Base-by-base conservation (phyloP, 257 asterid species). In the Solanum peruvianum region DNA sequence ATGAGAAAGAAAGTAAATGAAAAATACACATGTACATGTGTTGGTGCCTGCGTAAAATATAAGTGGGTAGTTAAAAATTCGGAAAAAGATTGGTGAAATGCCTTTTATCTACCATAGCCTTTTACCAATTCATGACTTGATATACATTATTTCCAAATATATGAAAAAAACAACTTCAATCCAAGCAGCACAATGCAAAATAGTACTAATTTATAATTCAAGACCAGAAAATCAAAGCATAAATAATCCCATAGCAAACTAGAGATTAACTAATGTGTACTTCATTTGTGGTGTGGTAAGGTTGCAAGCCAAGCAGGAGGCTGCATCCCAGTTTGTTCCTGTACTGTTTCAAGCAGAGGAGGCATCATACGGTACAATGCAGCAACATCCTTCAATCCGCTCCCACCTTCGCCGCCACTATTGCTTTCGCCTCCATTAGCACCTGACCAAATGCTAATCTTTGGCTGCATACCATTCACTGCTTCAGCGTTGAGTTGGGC, bases 301-400 rank as follows among this genome's bases (percentile, higher is more conserved):
- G 88, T 56, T 15, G 77, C 88, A 81, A 86, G 69, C 88, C 88
- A 86, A n/a, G 85, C 70, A 67, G 88, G 88, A 35, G 88, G 88
- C 56, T 73, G 72, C 88, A 86, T 86, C 45, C 88, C 88, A 39
- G 88, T 86, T 86, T 86, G 88, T 15, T 86, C 88, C 7, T 86
- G 88, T 42, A 86, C 84, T 11, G 88, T 86, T 15, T 49, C 35
- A 23, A 86, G 41, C 62, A 86, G 25, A 1, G 85, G 88, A 49
- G 88, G 88, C 77, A 86, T 29, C 88, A 86, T 86, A 7, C 83
- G 69, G 12, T 86, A 86, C 72, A 75, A 72, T 14, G 85, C 85
- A 1, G 85, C 88, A 6, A 86, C 70, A 37, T 86, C 88, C 21
- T 75, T 86, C 77, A 86, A 73, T 42, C 77, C 88, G 1, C 77